Evolutionary conservation across 176 grass and related monocot species (phyloP).

Genomic region (Guadua angustifolia): DNA sequence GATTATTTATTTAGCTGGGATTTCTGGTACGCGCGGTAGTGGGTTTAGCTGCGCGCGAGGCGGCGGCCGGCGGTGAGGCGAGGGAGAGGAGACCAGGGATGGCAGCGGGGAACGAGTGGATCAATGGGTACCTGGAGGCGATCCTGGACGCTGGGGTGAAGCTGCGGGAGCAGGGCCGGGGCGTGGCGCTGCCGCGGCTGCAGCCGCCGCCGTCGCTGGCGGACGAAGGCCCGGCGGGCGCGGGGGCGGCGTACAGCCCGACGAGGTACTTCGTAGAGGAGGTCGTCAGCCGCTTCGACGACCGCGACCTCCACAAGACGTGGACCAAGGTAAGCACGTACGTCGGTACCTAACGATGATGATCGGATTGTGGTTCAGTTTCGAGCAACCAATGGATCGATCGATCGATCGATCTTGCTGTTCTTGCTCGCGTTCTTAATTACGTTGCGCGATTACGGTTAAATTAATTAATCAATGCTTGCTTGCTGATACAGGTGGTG

Average conservation of each 20-base stretch:
- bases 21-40: background rate
- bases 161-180: slow-evolving; percentile 40
- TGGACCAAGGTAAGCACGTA: slow-evolving; percentile 73
- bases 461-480: background rate
- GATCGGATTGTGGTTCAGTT: too few species aligned
- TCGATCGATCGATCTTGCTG: background rate
- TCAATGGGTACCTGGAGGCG: slow-evolving; percentile 96
- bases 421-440: background rate
- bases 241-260: slow-evolving; percentile 58
- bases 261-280: slow-evolving; percentile 97
- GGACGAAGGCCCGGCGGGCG: slow-evolving; percentile 5
- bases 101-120: slow-evolving; percentile 83
- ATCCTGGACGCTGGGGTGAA: slow-evolving; percentile 73
- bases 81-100: background rate
- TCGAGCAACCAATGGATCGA: background rate
- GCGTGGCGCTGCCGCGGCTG: slow-evolving; percentile 45
- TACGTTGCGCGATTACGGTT: too few species aligned
- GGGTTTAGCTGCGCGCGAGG: background rate
- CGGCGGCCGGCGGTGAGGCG: background rate
- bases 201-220: slow-evolving; percentile 33
- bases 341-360: background rate
- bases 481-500: slow-evolving; percentile 56
- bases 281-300: slow-evolving; percentile 88
- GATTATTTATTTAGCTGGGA: background rate
- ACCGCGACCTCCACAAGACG: slow-evolving; percentile 86